phyloP scores from a whole-genome alignment of 192 early-diverging fungal species.

The Phycomyces blakesleeanus region DNA sequence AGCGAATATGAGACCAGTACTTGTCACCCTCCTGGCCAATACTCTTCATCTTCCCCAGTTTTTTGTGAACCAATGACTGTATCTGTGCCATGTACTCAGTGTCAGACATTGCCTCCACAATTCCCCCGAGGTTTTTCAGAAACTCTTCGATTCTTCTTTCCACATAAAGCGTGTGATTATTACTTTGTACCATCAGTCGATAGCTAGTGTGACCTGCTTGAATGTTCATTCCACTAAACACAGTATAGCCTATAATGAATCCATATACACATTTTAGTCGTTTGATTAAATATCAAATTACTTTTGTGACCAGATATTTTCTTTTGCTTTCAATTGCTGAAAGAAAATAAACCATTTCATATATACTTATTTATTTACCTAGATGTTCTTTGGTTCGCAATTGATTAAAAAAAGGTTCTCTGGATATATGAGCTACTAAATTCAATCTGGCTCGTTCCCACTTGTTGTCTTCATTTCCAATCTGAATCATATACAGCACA shows the following conservation, averaged over 20 bases:
- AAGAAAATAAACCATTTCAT: too few species aligned
- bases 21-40: conserved; percentile 68
- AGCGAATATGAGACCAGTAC: conserved; percentile 71
- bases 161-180: conserved; percentile 73
- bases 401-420: conserved; percentile 90
- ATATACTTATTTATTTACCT: conserved; percentile 34
- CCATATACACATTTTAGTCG: too few species aligned
- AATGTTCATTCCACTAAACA: conserved; percentile 66
- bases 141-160: conserved; percentile 80
- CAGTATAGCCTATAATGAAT: conserved; percentile 68
- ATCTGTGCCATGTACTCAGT: conserved; percentile 74
- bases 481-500: conserved; percentile 80
- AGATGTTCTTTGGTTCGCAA: conserved; percentile 88
- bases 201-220: conserved; percentile 71
- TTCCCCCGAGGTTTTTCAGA: conserved; percentile 45
- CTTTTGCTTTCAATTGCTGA: too few species aligned
- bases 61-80: conserved; percentile 61
- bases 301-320: background rate
- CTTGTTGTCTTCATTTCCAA: conserved; percentile 65
- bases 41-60: conserved; percentile 85
- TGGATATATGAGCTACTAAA: conserved; percentile 74
- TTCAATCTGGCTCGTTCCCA: conserved; percentile 61
- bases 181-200: conserved; percentile 83
- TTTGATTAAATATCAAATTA: too few species aligned
- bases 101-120: conserved; percentile 60